Conservation (phyloP, 345 rosid genomes). For the Turnera subulata region DNA sequence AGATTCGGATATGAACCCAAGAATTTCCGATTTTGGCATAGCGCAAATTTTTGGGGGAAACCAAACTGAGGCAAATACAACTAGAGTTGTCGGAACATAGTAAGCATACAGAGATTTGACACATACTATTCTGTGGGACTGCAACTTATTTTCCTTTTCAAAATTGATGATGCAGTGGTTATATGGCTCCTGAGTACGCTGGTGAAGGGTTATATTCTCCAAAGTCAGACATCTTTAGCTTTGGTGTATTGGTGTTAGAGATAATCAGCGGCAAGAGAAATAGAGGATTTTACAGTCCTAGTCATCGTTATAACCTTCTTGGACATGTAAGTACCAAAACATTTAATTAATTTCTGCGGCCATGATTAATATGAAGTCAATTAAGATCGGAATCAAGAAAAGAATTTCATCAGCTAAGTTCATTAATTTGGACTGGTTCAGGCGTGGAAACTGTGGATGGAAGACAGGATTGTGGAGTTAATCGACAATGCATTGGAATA, state of each 20-base stretch:
- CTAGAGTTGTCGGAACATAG: not conserved
- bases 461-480: slow-evolving; percentile 19
- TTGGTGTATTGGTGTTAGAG: not conserved
- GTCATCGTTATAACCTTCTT: not conserved
- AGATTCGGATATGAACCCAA: slow-evolving; percentile 5
- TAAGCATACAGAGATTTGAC: not conserved
- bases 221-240: slow-evolving; percentile 2
- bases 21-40: slow-evolving; percentile 3
- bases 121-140: no score
- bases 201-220: not conserved
- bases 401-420: not conserved
- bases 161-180: no score
- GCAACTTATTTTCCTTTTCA: not conserved
- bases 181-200: slow-evolving; percentile 6
- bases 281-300: not conserved
- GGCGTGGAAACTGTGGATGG: slow-evolving; percentile 28
- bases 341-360: not conserved
- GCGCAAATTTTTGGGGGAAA: slow-evolving; percentile 1
- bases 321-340: not conserved
- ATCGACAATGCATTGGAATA: slow-evolving; percentile 9
- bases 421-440: not conserved
- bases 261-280: not conserved
- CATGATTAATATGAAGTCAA: not conserved
- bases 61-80: not conserved
- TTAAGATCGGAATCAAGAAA: not conserved